Evolutionary conservation across 2,329 filamentous ascomycete genomes (phyloP), one percentile per base, ranked within the genome.

Genomic region (Aspergillus novofumigatus): DNA sequence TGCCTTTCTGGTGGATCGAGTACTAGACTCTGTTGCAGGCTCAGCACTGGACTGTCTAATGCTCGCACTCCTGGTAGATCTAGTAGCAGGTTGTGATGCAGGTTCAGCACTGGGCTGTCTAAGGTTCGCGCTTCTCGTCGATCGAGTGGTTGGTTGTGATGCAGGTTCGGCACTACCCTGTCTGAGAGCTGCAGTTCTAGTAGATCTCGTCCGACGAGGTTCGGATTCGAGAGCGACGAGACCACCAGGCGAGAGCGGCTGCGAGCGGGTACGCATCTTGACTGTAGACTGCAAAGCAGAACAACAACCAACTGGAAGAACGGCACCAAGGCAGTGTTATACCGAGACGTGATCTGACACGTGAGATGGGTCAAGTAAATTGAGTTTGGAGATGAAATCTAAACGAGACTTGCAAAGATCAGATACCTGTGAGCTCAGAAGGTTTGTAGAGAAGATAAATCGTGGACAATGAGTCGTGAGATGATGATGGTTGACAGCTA

Each of bases 241-340:
- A 32, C 70, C 69, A 41, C 67, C 63, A 32, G 73, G 72, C 35
- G 72, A 73, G 20, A 68, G 60, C 23, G 69, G 69, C 57, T 76
- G 71, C 29, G 73, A 75, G 54, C 73, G 72, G 54, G 72, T 73
- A 42, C 73, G 71, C 73, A 75, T 75, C 53, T 59, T 66, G 62
- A 58, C 47, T 56, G 28, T 55, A 35, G 51, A 45, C 45, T 38
- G 49, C 32, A 28, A 17, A 44, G 38, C 29, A 49, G 55, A 47
- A 28, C 38, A 38, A 44, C 25, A 45, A 52, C 49, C 57, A 14
- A 32, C 29, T 44, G 38, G 28, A 49, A 55, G 53, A 21, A 26
- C 26, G 45, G 25, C 23, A 38, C 35, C 51, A 48, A 49, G 20
- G 21, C 6, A 47, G 21, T 25, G 5, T 1, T 23, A 10, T 47